Evolutionary conservation across 768 basidiomycete genomes (phyloP).

Genomic region (Hericium rajendrae): DNA sequence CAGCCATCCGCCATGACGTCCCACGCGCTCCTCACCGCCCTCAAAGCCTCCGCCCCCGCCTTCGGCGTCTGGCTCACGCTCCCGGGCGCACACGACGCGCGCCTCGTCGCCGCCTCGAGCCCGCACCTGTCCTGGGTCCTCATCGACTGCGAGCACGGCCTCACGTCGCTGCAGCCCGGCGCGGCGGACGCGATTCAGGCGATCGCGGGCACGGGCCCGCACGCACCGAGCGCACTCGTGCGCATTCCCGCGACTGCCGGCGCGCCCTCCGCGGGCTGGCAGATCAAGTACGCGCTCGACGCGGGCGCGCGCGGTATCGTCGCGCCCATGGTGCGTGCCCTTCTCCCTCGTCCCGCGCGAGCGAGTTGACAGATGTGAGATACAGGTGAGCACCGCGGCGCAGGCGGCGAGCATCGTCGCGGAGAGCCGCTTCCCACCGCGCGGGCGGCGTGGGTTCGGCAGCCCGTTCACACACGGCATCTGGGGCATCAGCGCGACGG

Average conservation of each 20-base stretch:
- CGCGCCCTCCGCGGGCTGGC: conserved; percentile 43
- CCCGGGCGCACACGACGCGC: conserved; percentile 48
- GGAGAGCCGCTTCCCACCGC: conserved; percentile 54
- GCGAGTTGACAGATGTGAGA: background rate
- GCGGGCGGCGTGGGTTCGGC: conserved; percentile 55
- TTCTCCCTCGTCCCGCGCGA: background rate
- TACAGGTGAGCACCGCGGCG: conserved; percentile 45
- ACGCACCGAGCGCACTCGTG: conserved; percentile 47
- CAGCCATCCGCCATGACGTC: background rate
- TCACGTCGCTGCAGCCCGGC: conserved; percentile 44
- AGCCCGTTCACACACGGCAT: conserved; percentile 49
- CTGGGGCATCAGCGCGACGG: conserved; percentile 42
- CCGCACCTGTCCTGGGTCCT: conserved; percentile 51
- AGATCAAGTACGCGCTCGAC: conserved; percentile 64
- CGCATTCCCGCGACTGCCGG: conserved; percentile 55
- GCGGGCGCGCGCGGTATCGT: conserved; percentile 56
- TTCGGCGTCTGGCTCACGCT: conserved; percentile 62
- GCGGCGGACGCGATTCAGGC: conserved; percentile 48
- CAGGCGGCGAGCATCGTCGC: conserved; percentile 48
- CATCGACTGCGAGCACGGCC: conserved; percentile 63
- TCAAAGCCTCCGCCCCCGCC: conserved; percentile 48
- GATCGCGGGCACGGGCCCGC: conserved; percentile 42
- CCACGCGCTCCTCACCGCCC: background rate
- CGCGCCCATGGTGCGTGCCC: conserved; percentile 49
- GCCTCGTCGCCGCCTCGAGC: conserved; percentile 43